Percentiles rank a stretch among this genome's conserved stretches.
phyloP scores from a whole-genome alignment of 495 filamentous ascomycete species.

The Xylaria grammica region DNA sequence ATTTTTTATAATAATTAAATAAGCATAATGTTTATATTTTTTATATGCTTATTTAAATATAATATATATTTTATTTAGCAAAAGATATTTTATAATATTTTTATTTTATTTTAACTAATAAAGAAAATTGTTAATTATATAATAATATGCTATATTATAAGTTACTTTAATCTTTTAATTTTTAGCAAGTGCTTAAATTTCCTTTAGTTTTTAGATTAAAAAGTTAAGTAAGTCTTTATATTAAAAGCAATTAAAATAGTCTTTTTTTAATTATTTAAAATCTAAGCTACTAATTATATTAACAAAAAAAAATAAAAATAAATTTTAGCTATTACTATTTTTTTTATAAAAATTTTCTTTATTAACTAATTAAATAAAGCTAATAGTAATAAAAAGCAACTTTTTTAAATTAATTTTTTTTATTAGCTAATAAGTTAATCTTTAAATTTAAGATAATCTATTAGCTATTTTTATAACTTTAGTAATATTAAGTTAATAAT shows the following conservation, averaged over 20 bases:
- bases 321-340: not conserved
- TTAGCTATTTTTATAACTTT: conserved; percentile 7
- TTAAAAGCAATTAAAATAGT: not conserved
- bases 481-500: not conserved
- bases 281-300: not conserved
- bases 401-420: conserved; percentile 1
- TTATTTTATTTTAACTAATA: not conserved
- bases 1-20: not conserved
- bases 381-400: not conserved
- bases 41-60: not conserved
- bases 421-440: not conserved
- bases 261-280: not conserved
- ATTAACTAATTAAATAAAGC: not conserved
- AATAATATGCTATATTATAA: not conserved
- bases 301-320: not conserved
- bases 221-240: not conserved
- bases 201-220: not conserved
- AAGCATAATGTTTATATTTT: not conserved
- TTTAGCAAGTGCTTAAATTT: not conserved
- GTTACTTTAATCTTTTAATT: not conserved
- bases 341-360: not conserved
- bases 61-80: not conserved
- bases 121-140: not conserved
- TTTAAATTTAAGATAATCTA: not conserved
- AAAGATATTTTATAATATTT: not conserved